Base-by-base conservation (phyloP, 2,329 filamentous ascomycete genomes). In the Fusarium keratoplasticum region DNA sequence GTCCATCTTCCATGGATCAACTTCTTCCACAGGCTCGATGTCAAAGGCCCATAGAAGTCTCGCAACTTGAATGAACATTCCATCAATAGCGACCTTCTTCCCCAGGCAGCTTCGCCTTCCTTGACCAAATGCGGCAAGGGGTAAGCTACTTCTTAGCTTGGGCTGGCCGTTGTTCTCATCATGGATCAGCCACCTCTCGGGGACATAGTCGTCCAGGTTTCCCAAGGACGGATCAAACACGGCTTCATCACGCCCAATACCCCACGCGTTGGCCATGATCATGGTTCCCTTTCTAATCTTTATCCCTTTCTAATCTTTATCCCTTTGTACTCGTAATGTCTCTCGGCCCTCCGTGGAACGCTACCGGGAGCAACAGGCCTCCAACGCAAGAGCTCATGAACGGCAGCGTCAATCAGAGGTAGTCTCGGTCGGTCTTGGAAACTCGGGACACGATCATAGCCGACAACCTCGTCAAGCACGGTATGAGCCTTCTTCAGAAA, bases 31-130 rank as follows among this genome's bases (percentile, higher is more conserved):
- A 4, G 73, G 60, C 69, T 76, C 72, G 25, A 83, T 73, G 14
- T 84, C 78, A 71, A 88, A 88, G 0, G 84, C 86, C 88, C 88
- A 90, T 1, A 90, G 71, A 33, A 87, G 58, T 25, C 82, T 80
- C 0, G 85, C 80, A 8, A 65, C 40, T 44, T 65, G 63, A 5
- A 60, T 38, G 35, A 61, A 65, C 36, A 40, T 60, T 31, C 22
- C 84, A 31, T 86, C 83, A 54, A 87, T 83, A 5, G 86, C 86
- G 9, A 89, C 82, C 66, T 88, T 83, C 31, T 86, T 85, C 0
- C 80, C 80, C 18, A 79, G 79, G 20, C 63, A 65, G 20, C 38
- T 61, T 31, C 63, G 54, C 13, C 55, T 57, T 7, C 63, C 63
- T 25, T 65, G 63, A 18, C 63, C 63, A 31, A 65, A 65, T 22